Evolutionary conservation across 371 early-diverging fungal species (phyloP).

Genomic region (Mucor sp.): DNA sequence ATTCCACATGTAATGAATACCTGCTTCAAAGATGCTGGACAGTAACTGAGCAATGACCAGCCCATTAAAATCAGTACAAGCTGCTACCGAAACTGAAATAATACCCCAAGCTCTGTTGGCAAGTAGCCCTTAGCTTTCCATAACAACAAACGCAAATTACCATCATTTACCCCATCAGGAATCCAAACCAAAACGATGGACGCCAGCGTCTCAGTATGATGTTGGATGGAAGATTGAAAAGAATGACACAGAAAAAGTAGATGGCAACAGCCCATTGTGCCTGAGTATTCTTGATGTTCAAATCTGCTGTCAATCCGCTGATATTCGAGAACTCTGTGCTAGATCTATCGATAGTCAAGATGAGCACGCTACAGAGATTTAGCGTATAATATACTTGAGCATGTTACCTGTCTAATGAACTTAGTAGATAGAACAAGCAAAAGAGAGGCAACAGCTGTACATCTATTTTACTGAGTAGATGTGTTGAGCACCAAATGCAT

Average conservation of each 20-base stretch:
- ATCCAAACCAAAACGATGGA: constrained; percentile 32
- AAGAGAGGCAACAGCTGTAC: constrained; percentile 11
- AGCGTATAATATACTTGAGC: background rate
- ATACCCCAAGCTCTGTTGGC: constrained; percentile 30
- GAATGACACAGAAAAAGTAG: constrained; percentile 24
- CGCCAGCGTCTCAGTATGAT: constrained; percentile 39
- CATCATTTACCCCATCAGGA: constrained; percentile 26
- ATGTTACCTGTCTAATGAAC: constrained; percentile 13
- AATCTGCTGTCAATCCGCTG: constrained; percentile 28
- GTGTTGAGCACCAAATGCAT: background rate
- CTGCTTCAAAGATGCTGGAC: constrained; percentile 51
- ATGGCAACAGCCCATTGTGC: constrained; percentile 34
- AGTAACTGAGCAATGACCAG: constrained; percentile 56
- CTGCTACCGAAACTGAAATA: constrained; percentile 27
- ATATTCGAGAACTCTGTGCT: constrained; percentile 35
- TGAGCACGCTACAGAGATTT: background rate
- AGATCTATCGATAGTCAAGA: constrained; percentile 27
- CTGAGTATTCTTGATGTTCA: constrained; percentile 26
- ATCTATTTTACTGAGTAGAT: constrained; percentile 5
- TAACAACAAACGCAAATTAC: background rate
- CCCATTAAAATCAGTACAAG: constrained; percentile 32
- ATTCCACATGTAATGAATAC: too few species aligned
- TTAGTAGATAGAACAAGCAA: constrained; percentile 13
- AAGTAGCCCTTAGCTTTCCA: background rate
- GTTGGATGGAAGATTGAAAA: constrained; percentile 38